Evolutionary conservation across 169 alveolate genomes (phyloP).

Genomic region (Plasmodium yoelii): DNA sequence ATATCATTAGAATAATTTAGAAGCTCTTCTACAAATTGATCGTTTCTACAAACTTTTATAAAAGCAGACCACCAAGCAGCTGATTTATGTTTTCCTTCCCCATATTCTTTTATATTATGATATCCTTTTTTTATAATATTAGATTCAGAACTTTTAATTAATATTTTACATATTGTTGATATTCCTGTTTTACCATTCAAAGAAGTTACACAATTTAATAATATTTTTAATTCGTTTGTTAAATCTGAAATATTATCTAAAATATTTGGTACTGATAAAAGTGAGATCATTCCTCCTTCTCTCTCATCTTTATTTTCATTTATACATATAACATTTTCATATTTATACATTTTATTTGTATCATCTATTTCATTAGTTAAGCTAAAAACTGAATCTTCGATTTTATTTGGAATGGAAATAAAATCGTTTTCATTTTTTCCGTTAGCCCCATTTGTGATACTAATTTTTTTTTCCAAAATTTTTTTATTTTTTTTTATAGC

Average conservation of each 20-base stretch:
- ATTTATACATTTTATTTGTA: neutral
- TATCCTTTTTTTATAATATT: constrained; percentile 50
- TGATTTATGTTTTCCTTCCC: constrained; percentile 35
- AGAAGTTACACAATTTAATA: constrained; percentile 52
- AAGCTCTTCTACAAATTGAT: constrained; percentile 43
- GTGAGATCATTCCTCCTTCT: neutral
- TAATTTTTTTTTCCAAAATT: neutral
- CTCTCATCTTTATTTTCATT: too few species aligned
- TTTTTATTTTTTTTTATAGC: constrained; percentile 2
- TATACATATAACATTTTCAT: neutral
- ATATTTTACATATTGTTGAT: constrained; percentile 49
- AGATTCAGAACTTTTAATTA: constrained; percentile 59
- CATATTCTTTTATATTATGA: constrained; percentile 66
- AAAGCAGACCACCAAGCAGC: constrained; percentile 71
- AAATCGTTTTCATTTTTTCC: too few species aligned
- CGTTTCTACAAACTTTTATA: constrained; percentile 68
- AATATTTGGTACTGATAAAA: neutral
- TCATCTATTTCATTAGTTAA: too few species aligned
- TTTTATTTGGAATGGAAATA: too few species aligned
- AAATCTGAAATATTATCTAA: constrained; percentile 11
- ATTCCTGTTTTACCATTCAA: constrained; percentile 70
- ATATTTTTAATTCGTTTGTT: constrained; percentile 19
- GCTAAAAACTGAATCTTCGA: too few species aligned
- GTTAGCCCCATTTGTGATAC: too few species aligned
- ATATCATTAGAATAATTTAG: constrained; percentile 28